Percentiles rank a stretch among this genome's conserved stretches.
Conservation (phyloP, 1,284 basidiomycete species). For the Microbotryum lychnidis-dioicae region DNA sequence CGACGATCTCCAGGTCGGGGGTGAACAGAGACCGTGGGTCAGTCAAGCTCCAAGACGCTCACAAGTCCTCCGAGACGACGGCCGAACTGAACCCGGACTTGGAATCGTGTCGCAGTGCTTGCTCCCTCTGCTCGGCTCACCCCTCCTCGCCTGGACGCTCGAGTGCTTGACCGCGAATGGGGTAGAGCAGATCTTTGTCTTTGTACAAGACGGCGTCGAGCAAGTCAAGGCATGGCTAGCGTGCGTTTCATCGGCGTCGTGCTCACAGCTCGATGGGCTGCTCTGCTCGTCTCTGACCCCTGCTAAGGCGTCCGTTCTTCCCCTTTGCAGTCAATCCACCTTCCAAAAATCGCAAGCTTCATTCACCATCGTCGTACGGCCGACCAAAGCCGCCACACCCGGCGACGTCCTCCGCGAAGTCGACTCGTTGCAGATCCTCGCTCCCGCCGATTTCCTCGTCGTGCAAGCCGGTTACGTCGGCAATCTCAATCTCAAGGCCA, state of each 20-base stretch:
- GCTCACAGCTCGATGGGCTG: background rate
- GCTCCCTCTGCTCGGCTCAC: constrained; percentile 85
- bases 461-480: constrained; percentile 90
- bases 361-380: constrained; percentile 24
- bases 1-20: constrained; percentile 14
- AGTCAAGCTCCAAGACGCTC: background rate
- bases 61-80: background rate
- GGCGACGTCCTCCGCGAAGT: constrained; percentile 96
- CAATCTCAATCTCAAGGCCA: constrained; percentile 81
- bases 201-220: constrained; percentile 74
- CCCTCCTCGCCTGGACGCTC: constrained; percentile 90
- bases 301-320: background rate
- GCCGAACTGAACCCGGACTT: background rate
- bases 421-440: constrained; percentile 74
- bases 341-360: constrained; percentile 14
- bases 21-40: constrained; percentile 33
- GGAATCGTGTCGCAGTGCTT: constrained; percentile 58
- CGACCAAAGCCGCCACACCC: constrained; percentile 64
- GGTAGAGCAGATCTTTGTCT: constrained; percentile 90
- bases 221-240: constrained; percentile 70
- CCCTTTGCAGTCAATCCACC: background rate
- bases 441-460: constrained; percentile 76
- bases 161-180: constrained; percentile 85
- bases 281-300: background rate
- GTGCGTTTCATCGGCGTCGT: constrained; percentile 47